A percentile compares a stretch with the other conserved stretches of the same genome.
These are phyloP conservation scores for Metarhizium brunneum DNA, from an alignment of 2,329 filamentous ascomycete genomes.

Conservation along the genomic window DNA sequence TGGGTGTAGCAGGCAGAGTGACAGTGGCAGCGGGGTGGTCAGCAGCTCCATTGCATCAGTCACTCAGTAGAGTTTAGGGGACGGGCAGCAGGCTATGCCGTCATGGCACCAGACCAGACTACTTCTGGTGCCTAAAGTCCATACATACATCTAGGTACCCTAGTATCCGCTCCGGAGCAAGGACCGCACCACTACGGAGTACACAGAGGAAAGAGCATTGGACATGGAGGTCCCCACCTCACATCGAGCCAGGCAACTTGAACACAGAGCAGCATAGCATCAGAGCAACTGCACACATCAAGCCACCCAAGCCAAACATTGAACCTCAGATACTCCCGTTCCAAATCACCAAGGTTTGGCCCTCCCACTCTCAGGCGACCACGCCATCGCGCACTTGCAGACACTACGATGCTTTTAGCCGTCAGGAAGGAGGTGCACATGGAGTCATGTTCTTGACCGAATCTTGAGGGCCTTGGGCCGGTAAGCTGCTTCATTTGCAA, in stretches of 20 bases:
- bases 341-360: background rate
- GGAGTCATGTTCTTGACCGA: background rate
- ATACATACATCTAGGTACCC: no score
- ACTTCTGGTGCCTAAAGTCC: no score
- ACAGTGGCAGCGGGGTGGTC: no score
- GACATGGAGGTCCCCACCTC: background rate
- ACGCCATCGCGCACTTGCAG: background rate
- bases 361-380: background rate
- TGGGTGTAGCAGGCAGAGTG: no score
- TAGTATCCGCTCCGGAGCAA: background rate
- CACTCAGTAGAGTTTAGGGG: background rate
- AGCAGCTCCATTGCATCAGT: background rate
- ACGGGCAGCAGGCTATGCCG: background rate
- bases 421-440: background rate
- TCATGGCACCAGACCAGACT: background rate
- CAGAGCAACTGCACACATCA: background rate
- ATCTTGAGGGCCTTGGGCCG: no score
- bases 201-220: background rate
- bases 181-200: background rate
- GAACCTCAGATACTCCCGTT: background rate
- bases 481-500: no score
- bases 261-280: background rate
- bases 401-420: background rate
- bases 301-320: background rate
- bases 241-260: background rate